Evolutionary conservation across 805 yeast species (phyloP).

Genomic region (Ogataea angusta): DNA sequence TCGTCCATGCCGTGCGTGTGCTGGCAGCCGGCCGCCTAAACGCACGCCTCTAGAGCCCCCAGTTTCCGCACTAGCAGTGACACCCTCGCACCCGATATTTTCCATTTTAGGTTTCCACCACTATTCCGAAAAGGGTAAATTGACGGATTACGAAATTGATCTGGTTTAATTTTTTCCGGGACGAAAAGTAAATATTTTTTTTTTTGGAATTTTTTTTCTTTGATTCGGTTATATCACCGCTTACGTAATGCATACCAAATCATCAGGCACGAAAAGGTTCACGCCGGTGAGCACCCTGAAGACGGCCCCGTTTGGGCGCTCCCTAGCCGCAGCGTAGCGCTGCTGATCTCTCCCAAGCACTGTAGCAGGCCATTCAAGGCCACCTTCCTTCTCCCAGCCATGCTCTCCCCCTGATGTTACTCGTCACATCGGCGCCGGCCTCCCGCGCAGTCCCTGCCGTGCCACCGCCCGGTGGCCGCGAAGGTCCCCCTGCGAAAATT

Average conservation of each 20-base stretch:
- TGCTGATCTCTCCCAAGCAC: neutral
- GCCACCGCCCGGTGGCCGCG: slow-evolving; percentile 3
- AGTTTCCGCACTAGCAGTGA: neutral
- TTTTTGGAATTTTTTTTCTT: too few species aligned
- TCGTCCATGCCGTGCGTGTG: slow-evolving; percentile 12
- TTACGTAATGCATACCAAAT: slow-evolving; percentile 5
- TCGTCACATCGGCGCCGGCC: neutral
- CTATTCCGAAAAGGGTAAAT: slow-evolving; percentile 18
- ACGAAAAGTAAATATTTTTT: slow-evolving; percentile 2
- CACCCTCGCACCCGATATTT: slow-evolving; percentile 17
- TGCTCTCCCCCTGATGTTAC: slow-evolving; percentile 1
- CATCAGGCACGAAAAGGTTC: neutral
- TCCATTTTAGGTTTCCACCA: slow-evolving; percentile 1
- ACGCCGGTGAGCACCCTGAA: neutral
- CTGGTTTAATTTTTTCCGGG: slow-evolving; percentile 3
- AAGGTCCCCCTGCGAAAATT: slow-evolving; percentile 10
- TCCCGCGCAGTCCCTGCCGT: slow-evolving; percentile 4
- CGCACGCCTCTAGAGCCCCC: slow-evolving; percentile 4
- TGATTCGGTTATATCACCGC: neutral
- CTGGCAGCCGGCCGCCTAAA: slow-evolving; percentile 2
- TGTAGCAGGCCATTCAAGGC: neutral
- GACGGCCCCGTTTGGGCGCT: neutral
- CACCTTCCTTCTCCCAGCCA: neutral
- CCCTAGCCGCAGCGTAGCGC: too few species aligned
- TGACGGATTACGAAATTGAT: slow-evolving; percentile 18